Evolutionary conservation across 305 asterid species (phyloP).

Genomic region (Striga hermonthica): DNA sequence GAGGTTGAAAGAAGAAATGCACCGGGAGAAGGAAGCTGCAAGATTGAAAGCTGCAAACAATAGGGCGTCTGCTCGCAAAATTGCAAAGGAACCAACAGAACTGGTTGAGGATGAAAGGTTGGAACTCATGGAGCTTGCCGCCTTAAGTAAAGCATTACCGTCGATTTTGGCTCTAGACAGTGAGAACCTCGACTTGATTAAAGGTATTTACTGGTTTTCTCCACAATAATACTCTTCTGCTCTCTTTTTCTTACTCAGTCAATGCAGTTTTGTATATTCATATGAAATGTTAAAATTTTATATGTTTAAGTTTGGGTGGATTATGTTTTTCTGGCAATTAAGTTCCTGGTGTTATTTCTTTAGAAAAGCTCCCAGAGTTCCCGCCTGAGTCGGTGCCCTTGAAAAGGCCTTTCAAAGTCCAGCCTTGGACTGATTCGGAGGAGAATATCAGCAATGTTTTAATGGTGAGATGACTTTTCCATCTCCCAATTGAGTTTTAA

Average conservation of each 20-base stretch:
- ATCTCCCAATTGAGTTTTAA: neutral
- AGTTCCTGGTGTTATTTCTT: constrained; percentile 33
- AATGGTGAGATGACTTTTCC: constrained; percentile 50
- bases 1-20: constrained; percentile 82
- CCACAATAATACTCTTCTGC: neutral
- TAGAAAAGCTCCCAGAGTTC: constrained; percentile 69
- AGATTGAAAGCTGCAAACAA: constrained; percentile 80
- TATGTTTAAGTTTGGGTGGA: neutral
- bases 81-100: constrained; percentile 81
- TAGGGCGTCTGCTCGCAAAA: constrained; percentile 80
- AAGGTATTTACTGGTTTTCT: constrained; percentile 41
- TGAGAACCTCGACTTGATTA: constrained; percentile 56
- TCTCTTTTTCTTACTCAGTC: constrained; percentile 13
- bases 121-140: constrained; percentile 93
- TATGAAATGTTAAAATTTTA: neutral
- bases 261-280: neutral
- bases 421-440: constrained; percentile 86
- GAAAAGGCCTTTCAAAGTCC: constrained; percentile 63
- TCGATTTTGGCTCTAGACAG: constrained; percentile 67
- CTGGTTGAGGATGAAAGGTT: constrained; percentile 74
- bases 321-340: constrained; percentile 25
- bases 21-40: constrained; percentile 82
- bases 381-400: constrained; percentile 62
- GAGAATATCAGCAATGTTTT: constrained; percentile 68
- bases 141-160: constrained; percentile 56